Evolutionary conservation across 108 stramenopile genomes (phyloP), one percentile per base, ranked within the genome.

Genomic region (Cyclotella baltica): DNA sequence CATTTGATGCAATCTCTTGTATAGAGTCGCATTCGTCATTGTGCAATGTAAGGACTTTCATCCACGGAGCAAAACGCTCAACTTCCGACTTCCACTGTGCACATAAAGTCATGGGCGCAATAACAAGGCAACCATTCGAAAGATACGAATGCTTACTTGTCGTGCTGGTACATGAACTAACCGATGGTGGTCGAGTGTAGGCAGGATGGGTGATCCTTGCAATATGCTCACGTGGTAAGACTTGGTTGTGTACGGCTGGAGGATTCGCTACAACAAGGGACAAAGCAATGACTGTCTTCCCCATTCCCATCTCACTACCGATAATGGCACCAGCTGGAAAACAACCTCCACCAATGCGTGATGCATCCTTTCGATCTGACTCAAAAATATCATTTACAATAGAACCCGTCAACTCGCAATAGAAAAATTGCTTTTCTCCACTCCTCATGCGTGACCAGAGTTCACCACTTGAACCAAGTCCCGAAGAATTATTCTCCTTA

Each of bases 41-140:
- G 37, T 76, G 75, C 11, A 76, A n/a, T 10, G 75, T 76, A 13
- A 70, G 10, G 6, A 59, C 55, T 3, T 33, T 30, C 75, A 76
- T 69, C 75, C 75, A 76, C 10, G 75, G 75, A 30, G 75, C 69
- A 38, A 70, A 76, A 3, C 75, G 18, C 25, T 76, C 31, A 27
- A 76, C 61, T 70, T 76, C 75, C 31, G 29, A 22, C 52, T 76
- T 53, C 75, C 75, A 76, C 55, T 76, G 75, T 18, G 75, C 35
- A 57, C 67, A 70, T 1, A 76, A 68, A 36, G 75, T 76, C 75
- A 76, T 76, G 0, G 75, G 75, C n/a, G 69, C 75, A 59, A 76
- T 61, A 13, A 76, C 75, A 35, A 76, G 30, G 10, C 68, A 69
- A 4, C 35, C 73, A 69, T 68, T 75, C 33, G 73, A 75, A 18